Conservation (phyloP, 2,329 filamentous ascomycete species). For the Tolypocladium ovalisporum region DNA sequence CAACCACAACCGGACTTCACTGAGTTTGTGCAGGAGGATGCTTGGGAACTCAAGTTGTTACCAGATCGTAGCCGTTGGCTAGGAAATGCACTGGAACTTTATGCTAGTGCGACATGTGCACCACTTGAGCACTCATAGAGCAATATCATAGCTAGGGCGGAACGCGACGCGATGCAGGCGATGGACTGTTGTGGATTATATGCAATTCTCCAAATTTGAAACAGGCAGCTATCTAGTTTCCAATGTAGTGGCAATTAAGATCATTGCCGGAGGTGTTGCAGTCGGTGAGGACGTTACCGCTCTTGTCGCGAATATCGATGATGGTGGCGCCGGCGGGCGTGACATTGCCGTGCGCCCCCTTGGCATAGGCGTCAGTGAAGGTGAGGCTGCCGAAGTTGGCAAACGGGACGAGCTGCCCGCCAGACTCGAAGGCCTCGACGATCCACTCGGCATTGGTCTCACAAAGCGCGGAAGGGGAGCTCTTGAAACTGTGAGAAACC, state of each 20-base stretch:
- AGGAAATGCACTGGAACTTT: no score
- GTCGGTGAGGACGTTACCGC: constrained; percentile 3
- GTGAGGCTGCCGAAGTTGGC: constrained; percentile 18
- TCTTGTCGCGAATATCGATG: constrained; percentile 8
- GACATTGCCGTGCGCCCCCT: constrained; percentile 4
- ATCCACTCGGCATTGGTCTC: constrained; percentile 54
- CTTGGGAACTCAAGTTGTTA: no score
- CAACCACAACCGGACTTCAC: no score
- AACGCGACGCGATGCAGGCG: no score
- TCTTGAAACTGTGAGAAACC: constrained; percentile 39
- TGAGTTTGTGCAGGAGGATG: no score
- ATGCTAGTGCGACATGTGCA: no score
- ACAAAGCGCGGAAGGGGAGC: constrained; percentile 31
- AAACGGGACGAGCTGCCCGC: constrained; percentile 13
- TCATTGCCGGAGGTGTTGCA: constrained; percentile 4
- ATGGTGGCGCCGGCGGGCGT: constrained; percentile 8
- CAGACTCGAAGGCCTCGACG: constrained; percentile 33
- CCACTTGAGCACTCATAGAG: no score
- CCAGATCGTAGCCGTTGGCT: no score
- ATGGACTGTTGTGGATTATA: no score
- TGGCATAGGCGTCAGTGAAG: constrained; percentile 13
- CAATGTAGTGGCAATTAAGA: constrained; percentile 1
- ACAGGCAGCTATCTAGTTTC: neutral
- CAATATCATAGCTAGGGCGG: no score
- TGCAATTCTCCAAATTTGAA: no score